These are phyloP conservation scores for Bullera alba DNA, from an alignment of 768 basidiomycete species.

Conservation along the genomic window DNA sequence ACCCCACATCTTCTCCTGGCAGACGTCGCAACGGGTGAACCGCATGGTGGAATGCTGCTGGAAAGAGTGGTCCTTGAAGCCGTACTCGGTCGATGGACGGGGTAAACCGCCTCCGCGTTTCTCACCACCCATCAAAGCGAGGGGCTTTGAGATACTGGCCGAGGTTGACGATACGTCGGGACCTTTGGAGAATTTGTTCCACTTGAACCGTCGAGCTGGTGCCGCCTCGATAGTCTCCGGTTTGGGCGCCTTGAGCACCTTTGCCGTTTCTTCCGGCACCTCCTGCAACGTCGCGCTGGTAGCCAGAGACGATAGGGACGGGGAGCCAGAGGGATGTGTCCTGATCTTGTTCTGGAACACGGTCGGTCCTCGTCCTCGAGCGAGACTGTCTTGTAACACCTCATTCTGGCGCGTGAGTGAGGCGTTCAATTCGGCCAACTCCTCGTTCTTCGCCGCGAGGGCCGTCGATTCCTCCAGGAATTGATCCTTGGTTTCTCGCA, in stretches of 20 bases:
- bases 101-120: slow-evolving; percentile 10
- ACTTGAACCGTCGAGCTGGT: slow-evolving; percentile 48
- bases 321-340: slow-evolving; percentile 39
- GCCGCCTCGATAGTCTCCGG: slow-evolving; percentile 40
- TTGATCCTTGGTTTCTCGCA: slow-evolving; percentile 75
- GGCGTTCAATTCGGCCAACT: slow-evolving; percentile 77
- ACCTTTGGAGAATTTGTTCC: slow-evolving; percentile 47
- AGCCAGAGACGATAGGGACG: slow-evolving; percentile 35
- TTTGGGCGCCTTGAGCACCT: slow-evolving; percentile 42
- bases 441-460: slow-evolving; percentile 84
- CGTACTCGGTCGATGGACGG: slow-evolving; percentile 38
- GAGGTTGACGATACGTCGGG: slow-evolving; percentile 34
- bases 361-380: slow-evolving; percentile 24
- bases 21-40: slow-evolving; percentile 88
- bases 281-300: slow-evolving; percentile 42
- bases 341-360: slow-evolving; percentile 15
- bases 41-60: slow-evolving; percentile 80
- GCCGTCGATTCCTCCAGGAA: slow-evolving; percentile 87
- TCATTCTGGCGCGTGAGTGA: slow-evolving; percentile 78
- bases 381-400: slow-evolving; percentile 37
- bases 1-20: slow-evolving; percentile 98
- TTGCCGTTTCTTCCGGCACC: slow-evolving; percentile 46
- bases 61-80: slow-evolving; percentile 66
- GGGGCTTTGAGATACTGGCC: slow-evolving; percentile 42
- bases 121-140: slow-evolving; percentile 24